Conservation (phyloP, 1,284 basidiomycete genomes). For the Meripilus lineatus region DNA sequence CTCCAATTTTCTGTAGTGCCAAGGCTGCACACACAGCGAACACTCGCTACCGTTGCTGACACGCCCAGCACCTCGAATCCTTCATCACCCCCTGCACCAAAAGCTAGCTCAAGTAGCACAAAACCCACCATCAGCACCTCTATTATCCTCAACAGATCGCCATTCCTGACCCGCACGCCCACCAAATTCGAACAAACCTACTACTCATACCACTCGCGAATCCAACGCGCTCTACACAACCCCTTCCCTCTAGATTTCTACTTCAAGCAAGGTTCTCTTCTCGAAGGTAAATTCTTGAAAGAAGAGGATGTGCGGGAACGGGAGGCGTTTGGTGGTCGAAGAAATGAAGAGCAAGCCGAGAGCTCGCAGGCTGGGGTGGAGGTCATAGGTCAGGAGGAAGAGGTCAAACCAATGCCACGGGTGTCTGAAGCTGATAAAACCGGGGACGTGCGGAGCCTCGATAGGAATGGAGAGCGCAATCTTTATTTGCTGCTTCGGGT, state of each 20-base stretch:
- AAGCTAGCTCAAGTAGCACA: constrained; percentile 7
- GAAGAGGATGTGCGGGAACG: constrained; percentile 71
- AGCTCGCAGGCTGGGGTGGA: constrained; percentile 45
- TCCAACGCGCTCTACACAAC: constrained; percentile 83
- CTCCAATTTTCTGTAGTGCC: constrained; percentile 11
- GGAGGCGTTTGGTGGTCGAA: constrained; percentile 55
- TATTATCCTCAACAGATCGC: constrained; percentile 81
- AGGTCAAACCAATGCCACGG: constrained; percentile 55
- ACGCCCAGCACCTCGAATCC: constrained; percentile 15
- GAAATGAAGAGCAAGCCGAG: constrained; percentile 35
- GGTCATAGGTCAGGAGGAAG: constrained; percentile 47
- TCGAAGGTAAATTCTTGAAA: constrained; percentile 76
- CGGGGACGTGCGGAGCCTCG: constrained; percentile 68
- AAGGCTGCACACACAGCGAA: constrained; percentile 20
- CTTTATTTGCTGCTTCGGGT: constrained; percentile 76
- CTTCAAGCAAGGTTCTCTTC: constrained; percentile 89
- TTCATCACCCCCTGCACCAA: constrained; percentile 11
- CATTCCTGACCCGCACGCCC: constrained; percentile 75
- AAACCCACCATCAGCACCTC: constrained; percentile 38
- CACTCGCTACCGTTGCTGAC: constrained; percentile 26
- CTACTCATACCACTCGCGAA: constrained; percentile 80
- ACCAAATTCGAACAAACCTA: constrained; percentile 81
- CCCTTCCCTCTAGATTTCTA: constrained; percentile 91
- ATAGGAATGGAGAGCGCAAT: constrained; percentile 81
- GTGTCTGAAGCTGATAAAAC: constrained; percentile 57